Conservation (phyloP, 2,329 filamentous ascomycete genomes). For the Fusarium irregulare region DNA sequence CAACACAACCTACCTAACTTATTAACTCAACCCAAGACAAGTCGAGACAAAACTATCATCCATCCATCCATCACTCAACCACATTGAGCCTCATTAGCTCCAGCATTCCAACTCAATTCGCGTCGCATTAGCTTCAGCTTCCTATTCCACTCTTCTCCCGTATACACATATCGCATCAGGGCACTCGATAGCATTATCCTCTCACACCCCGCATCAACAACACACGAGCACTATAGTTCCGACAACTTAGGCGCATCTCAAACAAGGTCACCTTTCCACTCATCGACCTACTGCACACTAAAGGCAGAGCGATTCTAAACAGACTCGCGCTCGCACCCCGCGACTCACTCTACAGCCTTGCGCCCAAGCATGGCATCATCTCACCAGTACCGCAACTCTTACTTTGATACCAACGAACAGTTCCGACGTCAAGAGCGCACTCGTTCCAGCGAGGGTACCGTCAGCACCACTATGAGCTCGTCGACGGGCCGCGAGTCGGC, state of each 20-base stretch:
- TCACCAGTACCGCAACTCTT: conserved; percentile 65
- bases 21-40: conserved; percentile 15
- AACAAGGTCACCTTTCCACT: conserved; percentile 2
- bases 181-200: conserved; percentile 16
- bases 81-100: conserved; percentile 14
- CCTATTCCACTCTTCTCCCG: conserved; percentile 13
- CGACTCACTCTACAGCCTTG: conserved; percentile 34
- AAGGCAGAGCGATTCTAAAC: conserved; percentile 25
- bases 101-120: conserved; percentile 16
- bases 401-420: conserved; percentile 58
- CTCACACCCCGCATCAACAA: conserved; percentile 38
- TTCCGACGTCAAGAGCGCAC: conserved; percentile 63
- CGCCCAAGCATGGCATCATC: conserved; percentile 62
- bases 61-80: conserved; percentile 5
- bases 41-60: conserved; percentile 4
- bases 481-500: conserved; percentile 81
- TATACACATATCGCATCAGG: conserved; percentile 30
- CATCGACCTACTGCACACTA: not conserved
- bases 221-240: conserved; percentile 13
- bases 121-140: not conserved
- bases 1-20: conserved; percentile 17
- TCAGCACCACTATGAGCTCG: conserved; percentile 84
- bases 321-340: conserved; percentile 36
- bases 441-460: conserved; percentile 87
- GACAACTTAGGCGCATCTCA: conserved; percentile 9